Conservation (phyloP, 2,329 filamentous ascomycete species). For the Harringtonia aguacate region DNA sequence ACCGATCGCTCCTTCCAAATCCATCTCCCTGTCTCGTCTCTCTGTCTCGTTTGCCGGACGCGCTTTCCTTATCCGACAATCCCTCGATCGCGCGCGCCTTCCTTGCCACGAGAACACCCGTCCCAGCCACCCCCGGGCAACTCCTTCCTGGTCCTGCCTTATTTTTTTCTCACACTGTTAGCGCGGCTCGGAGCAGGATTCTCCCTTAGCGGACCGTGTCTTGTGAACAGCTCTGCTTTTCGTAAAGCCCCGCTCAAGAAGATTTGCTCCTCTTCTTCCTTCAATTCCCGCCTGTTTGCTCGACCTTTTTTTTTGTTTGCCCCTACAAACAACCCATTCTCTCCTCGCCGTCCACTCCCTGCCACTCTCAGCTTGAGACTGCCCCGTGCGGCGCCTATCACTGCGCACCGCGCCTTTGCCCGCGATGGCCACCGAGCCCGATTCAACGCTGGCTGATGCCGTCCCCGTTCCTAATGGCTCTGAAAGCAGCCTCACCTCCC, state of each 20-base stretch:
- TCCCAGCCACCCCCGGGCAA: no score
- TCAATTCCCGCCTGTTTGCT: neutral
- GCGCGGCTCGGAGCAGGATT: no score
- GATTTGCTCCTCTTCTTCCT: neutral
- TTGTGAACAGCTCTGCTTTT: neutral
- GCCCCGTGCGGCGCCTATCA: neutral
- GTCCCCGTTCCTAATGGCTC: neutral
- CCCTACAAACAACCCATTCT: neutral
- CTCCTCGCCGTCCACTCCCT: neutral
- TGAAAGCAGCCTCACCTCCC: no score
- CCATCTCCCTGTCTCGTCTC: no score
- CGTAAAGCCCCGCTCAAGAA: neutral
- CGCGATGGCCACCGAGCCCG: conserved; percentile 2
- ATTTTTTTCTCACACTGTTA: neutral
- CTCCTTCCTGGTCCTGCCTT: neutral
- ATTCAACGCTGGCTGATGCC: conserved; percentile 3
- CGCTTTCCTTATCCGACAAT: no score
- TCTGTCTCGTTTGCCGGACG: no score
- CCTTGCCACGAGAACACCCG: no score
- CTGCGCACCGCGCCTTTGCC: neutral
- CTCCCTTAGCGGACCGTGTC: no score
- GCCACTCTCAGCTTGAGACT: neutral
- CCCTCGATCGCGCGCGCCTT: no score
- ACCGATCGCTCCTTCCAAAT: no score
- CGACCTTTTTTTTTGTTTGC: neutral